Base-by-base conservation (phyloP, 768 basidiomycete species). In the Tremella yokohamensis region DNA sequence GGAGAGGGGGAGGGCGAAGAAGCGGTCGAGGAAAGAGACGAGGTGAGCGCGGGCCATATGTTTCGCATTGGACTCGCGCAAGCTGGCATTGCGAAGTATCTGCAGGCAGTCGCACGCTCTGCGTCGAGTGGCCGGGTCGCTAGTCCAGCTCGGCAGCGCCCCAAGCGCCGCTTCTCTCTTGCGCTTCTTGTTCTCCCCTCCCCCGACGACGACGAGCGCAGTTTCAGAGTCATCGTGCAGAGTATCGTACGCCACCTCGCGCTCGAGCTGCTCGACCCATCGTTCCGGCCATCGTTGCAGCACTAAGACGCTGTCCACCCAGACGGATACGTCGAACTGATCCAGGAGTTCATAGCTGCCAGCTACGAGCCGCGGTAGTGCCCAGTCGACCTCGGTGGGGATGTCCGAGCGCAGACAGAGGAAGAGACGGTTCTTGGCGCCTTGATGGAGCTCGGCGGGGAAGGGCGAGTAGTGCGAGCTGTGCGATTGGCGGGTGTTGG, bases 201-300 rank as follows among this genome's bases (percentile, higher is more conserved):
- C 22, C 15, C 22, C 42, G 15, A 4, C 22, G 4, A 6, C n/a
- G 4, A 4, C 42, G n/a, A 16, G 15, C 15, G 42, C n/a, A 16
- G 42, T 8, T 45, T 45, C 6, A 8, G 6, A 8, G 4, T 16
- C 42, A 4, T 45, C 42, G 4, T 6, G 7, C 6, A 45, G 42
- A 16, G n/a, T 8, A 6, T 45, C 7, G 22, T 45, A 45, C 4
- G 60, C 61, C 8, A 57, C 64, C 38, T 64, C 64, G 9, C 62
- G 40, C 49, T 73, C 61, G 38, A 75, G 54, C 62, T 85, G 83
- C 1, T 73, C 79, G 50, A 84, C 80, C 73, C 88, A 93, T 85
- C 85, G 87, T 70, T 88, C 85, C 2, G 92, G 90, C 87, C 87
- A 90, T 70, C 87, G 87, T 60, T 90, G 87, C 19, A 97, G 80